These are phyloP conservation scores for Saturnispora sanitii DNA, from an alignment of 805 yeast species.

Conservation along the genomic window DNA sequence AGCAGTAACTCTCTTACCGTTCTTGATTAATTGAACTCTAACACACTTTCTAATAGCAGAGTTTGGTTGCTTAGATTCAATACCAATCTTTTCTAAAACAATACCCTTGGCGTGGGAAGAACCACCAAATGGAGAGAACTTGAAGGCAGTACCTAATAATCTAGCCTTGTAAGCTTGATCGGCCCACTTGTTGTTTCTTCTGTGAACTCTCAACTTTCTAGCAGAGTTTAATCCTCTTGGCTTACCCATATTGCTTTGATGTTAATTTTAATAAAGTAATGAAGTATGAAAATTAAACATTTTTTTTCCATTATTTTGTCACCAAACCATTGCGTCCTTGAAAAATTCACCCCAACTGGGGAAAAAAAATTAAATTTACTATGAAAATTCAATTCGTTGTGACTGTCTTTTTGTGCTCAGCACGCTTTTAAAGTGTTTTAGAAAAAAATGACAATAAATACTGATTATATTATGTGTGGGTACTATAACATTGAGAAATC, in stretches of 20 bases:
- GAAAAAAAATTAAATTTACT: no score
- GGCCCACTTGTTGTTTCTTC: slow-evolving; percentile 99
- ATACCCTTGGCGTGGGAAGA: slow-evolving; percentile 99
- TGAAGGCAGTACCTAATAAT: slow-evolving; percentile 98
- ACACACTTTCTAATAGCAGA: slow-evolving; percentile 99
- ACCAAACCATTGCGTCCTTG: no score
- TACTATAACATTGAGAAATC: no score
- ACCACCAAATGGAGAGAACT: slow-evolving; percentile 99
- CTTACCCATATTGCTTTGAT: slow-evolving; percentile 49
- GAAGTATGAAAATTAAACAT: not conserved
- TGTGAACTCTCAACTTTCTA: slow-evolving; percentile 99
- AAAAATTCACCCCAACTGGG: no score
- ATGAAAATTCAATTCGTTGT: not conserved
- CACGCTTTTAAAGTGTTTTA: not conserved
- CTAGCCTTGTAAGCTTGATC: slow-evolving; percentile 97
- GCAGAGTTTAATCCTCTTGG: slow-evolving; percentile 99
- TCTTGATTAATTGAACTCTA: slow-evolving; percentile 99
- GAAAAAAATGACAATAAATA: not conserved
- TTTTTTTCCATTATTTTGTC: not conserved
- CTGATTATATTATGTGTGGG: no score
- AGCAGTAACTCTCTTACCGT: slow-evolving; percentile 99
- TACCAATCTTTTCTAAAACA: slow-evolving; percentile 98
- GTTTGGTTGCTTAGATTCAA: slow-evolving; percentile 99
- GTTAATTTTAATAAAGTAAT: not conserved
- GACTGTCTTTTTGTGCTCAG: slow-evolving; percentile 3